A percentile compares a stretch with the other conserved stretches of the same genome.
Evolutionary conservation across 2,329 filamentous ascomycete species (phyloP).

Genomic region (Triangularia verruculosa): DNA sequence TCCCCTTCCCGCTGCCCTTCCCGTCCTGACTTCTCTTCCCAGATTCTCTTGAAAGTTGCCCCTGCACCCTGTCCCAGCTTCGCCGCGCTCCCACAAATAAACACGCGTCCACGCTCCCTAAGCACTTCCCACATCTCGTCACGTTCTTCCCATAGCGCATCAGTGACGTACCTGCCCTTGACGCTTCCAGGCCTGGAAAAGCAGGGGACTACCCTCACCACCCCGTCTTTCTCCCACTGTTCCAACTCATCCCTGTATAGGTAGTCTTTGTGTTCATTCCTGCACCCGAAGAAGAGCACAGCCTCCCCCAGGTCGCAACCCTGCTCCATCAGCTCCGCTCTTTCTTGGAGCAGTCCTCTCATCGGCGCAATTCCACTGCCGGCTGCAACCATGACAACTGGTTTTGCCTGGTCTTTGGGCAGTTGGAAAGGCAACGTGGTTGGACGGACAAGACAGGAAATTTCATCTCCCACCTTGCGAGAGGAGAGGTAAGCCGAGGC

Average conservation of each 20-base stretch:
- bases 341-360: not conserved
- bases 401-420: slow-evolving; percentile 36
- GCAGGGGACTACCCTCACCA: slow-evolving; percentile 61
- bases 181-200: slow-evolving; percentile 40
- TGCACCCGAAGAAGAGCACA: not conserved
- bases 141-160: slow-evolving; percentile 38
- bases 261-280: not conserved
- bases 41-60: slow-evolving; percentile 37
- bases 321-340: not conserved
- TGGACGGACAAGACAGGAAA: slow-evolving; percentile 50
- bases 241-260: not conserved
- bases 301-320: not conserved
- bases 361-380: not conserved
- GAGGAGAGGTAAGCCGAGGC: slow-evolving; percentile 58
- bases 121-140: slow-evolving; percentile 38
- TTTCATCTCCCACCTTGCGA: slow-evolving; percentile 42
- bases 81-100: slow-evolving; percentile 56
- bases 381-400: slow-evolving; percentile 35
- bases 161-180: slow-evolving; percentile 32
- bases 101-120: slow-evolving; percentile 33
- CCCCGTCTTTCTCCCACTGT: slow-evolving; percentile 45
- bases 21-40: slow-evolving; percentile 29
- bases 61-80: slow-evolving; percentile 41
- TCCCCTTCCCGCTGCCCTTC: slow-evolving; percentile 39
- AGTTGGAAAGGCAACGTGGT: slow-evolving; percentile 47